Base-by-base conservation (phyloP, 768 basidiomycete species). In the Macrolepiota albuminosa region DNA sequence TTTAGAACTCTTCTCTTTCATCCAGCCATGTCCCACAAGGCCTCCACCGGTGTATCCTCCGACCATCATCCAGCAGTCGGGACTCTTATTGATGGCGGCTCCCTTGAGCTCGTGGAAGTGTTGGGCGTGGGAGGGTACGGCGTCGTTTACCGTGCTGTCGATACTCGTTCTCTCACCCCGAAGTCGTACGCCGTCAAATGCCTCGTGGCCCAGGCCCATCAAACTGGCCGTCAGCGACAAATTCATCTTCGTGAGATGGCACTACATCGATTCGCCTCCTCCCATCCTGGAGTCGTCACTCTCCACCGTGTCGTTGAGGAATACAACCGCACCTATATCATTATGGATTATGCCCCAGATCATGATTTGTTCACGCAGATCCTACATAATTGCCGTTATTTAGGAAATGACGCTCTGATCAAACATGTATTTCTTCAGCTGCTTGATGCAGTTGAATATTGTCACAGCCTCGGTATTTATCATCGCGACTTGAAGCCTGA, bases 401-500 rank as follows among this genome's bases (percentile, higher is more conserved):
- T 94, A 50, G 94, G 95, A 40, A 81, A 93, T 66, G 88, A 94
- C 73, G 74, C 77, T 33, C 81, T 96, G 61, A 96, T 98, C 77
- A 91, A 88, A 69, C 81, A 86, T 64, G 89, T 96, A 63, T 98
- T 98, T 76, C 79, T 94, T 58, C 96, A 99, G 72, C 85, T 99
- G 67, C 80, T 98, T 67, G 94, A 96, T 67, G 92, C 93, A 21
- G 91, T 98, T 69, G 89, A 93, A 66, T 90, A 93, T 74, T 95
- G 93, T 73, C 96, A 99, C 72, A 84, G 84, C 34, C 78, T 91
- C 59, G 91, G 92, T 57, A 93, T 99, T 69, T 97, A 91, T 78
- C 96, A 98, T 73, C 91, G 96, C 51, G 96, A 98, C 73, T 78
- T 99, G 70, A 99, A 98, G 79, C 97, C 97, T 7, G 97, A 99